These are phyloP conservation scores for Cryomyces antarcticus DNA, from an alignment of 495 filamentous ascomycete species.

Conservation along the genomic window DNA sequence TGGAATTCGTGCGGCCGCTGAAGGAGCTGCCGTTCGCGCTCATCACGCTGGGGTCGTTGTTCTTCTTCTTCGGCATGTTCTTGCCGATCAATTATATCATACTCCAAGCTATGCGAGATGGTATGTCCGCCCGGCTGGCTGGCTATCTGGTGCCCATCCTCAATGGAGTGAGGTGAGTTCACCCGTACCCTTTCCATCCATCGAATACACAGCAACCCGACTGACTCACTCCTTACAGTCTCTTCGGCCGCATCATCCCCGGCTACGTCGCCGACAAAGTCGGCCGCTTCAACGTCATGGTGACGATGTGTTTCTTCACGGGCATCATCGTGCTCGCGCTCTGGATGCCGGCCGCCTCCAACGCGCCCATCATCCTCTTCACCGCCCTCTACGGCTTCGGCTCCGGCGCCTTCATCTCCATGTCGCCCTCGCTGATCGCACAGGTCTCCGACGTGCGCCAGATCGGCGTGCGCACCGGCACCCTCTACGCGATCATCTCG, in stretches of 20 bases:
- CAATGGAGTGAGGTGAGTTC: constrained; percentile 42
- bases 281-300: constrained; percentile 57
- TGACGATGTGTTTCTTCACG: constrained; percentile 36
- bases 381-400: constrained; percentile 49
- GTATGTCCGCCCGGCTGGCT: constrained; percentile 36
- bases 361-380: constrained; percentile 44
- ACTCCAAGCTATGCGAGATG: constrained; percentile 31
- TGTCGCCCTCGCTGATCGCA: constrained; percentile 40
- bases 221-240: constrained; percentile 17
- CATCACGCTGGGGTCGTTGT: constrained; percentile 29
- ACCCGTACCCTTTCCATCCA: neutral
- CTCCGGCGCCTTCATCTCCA: constrained; percentile 49
- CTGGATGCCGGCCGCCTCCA: constrained; percentile 41
- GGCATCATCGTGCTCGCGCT: constrained; percentile 45
- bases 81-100: constrained; percentile 56
- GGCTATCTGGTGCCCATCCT: constrained; percentile 52
- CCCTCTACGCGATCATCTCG: constrained; percentile 38
- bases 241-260: constrained; percentile 55
- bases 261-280: constrained; percentile 51
- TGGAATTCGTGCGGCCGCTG: constrained; percentile 38
- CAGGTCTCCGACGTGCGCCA: constrained; percentile 54
- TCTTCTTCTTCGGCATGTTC: constrained; percentile 50
- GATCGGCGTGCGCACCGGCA: constrained; percentile 54
- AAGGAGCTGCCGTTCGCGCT: constrained; percentile 35
- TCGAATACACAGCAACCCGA: constrained; percentile 1